Percentiles rank a stretch among this genome's conserved stretches.
phyloP scores from a whole-genome alignment of 352 stramenopile species.

The Pythium biforme region DNA sequence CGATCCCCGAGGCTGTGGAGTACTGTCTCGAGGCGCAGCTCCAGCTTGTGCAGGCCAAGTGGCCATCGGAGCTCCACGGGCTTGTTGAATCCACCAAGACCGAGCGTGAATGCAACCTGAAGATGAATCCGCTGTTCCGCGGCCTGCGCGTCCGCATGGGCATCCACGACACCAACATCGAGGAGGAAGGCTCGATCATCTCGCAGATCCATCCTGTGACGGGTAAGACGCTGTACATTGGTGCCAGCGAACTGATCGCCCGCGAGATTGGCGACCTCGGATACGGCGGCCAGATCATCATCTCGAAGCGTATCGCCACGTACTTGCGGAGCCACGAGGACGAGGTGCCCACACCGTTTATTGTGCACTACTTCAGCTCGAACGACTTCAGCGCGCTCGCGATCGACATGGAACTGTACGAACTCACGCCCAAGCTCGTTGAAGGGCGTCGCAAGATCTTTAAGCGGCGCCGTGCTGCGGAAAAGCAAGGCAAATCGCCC shows the following conservation, averaged over 20 bases:
- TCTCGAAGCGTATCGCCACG: slow-evolving; percentile 55
- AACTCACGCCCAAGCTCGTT: slow-evolving; percentile 56
- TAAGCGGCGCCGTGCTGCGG: slow-evolving; percentile 37
- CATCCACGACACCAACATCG: slow-evolving; percentile 59
- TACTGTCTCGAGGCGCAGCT: slow-evolving; percentile 73
- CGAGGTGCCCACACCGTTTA: slow-evolving; percentile 40
- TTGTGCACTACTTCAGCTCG: slow-evolving; percentile 49
- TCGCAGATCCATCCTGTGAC: slow-evolving; percentile 62
- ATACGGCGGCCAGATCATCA: slow-evolving; percentile 65
- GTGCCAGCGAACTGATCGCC: slow-evolving; percentile 59
- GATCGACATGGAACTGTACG: slow-evolving; percentile 57
- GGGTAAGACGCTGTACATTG: slow-evolving; percentile 63
- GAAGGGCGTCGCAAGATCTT: slow-evolving; percentile 56
- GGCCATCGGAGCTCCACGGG: slow-evolving; percentile 53
- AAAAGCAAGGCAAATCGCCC: slow-evolving; percentile 24
- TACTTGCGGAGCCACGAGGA: slow-evolving; percentile 46
- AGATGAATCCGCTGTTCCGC: slow-evolving; percentile 50
- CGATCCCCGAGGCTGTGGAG: slow-evolving; percentile 50
- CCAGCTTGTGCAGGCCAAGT: slow-evolving; percentile 53
- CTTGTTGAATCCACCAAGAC: slow-evolving; percentile 57
- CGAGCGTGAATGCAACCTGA: slow-evolving; percentile 43
- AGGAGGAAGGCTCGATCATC: slow-evolving; percentile 51
- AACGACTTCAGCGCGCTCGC: slow-evolving; percentile 49
- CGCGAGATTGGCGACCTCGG: slow-evolving; percentile 65
- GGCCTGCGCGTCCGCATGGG: slow-evolving; percentile 77